These are phyloP conservation scores for Russula compacta DNA, from an alignment of 768 basidiomycete genomes.

Conservation along the genomic window DNA sequence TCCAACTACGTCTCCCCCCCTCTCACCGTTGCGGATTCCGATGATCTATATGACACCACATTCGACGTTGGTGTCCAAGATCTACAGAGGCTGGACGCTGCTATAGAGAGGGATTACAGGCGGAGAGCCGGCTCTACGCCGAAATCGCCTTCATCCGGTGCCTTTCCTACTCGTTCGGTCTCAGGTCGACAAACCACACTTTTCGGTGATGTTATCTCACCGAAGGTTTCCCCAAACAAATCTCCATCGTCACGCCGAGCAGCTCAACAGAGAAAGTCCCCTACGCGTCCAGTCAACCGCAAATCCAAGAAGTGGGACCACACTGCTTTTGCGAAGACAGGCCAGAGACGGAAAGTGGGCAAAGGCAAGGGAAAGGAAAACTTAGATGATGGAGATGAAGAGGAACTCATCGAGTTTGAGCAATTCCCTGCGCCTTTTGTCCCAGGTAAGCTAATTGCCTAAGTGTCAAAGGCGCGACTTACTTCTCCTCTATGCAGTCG, in stretches of 20 bases:
- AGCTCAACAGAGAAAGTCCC: slow-evolving; percentile 9
- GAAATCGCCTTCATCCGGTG: slow-evolving; percentile 25
- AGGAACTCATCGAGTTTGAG: slow-evolving; percentile 35
- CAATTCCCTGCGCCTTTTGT: slow-evolving; percentile 78
- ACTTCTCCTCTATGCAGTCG: slow-evolving; percentile 1
- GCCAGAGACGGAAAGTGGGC: slow-evolving; percentile 43
- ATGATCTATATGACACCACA: slow-evolving; percentile 29
- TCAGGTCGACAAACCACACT: slow-evolving; percentile 56
- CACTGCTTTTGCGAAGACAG: slow-evolving; percentile 77
- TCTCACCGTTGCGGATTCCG: slow-evolving; percentile 33
- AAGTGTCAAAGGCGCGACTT: not conserved
- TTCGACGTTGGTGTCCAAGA: slow-evolving; percentile 50
- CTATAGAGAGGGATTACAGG: slow-evolving; percentile 41
- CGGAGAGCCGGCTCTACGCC: slow-evolving; percentile 34
- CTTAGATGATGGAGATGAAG: slow-evolving; percentile 35
- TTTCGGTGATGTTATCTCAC: slow-evolving; percentile 47
- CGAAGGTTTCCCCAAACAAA: slow-evolving; percentile 24
- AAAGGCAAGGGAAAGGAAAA: slow-evolving; percentile 46
- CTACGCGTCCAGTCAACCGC: slow-evolving; percentile 37
- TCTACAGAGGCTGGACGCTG: slow-evolving; percentile 43
- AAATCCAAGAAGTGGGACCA: slow-evolving; percentile 89
- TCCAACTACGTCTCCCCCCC: slow-evolving; percentile 7
- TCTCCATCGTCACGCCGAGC: not conserved
- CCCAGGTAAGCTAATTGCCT: slow-evolving; percentile 36
- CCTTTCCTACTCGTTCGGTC: slow-evolving; percentile 19